Evolutionary conservation across 2,329 filamentous ascomycete species (phyloP).

Genomic region (Phoma herbarum): DNA sequence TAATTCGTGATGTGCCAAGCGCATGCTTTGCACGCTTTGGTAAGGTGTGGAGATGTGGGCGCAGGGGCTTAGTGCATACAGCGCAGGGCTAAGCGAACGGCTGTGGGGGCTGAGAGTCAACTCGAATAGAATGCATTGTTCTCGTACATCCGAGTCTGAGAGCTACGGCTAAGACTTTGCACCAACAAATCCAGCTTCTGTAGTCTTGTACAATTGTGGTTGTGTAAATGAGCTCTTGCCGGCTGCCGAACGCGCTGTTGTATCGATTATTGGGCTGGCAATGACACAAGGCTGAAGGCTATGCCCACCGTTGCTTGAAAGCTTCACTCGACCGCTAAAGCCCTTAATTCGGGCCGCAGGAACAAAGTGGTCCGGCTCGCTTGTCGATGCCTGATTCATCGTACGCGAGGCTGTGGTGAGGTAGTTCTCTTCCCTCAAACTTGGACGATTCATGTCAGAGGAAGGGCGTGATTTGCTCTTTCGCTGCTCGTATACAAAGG

Average conservation of each 20-base stretch:
- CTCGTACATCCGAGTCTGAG: neutral
- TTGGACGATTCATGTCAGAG: neutral
- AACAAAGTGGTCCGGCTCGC: slow-evolving; percentile 11
- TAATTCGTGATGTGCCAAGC: slow-evolving; percentile 31
- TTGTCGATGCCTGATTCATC: slow-evolving; percentile 15
- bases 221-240: neutral
- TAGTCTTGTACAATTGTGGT: neutral
- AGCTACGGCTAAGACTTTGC: neutral
- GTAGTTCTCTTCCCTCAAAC: slow-evolving; percentile 10
- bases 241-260: neutral
- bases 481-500: neutral
- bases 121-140: slow-evolving; percentile 6
- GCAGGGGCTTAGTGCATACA: slow-evolving; percentile 18
- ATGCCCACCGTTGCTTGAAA: slow-evolving; percentile 2
- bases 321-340: slow-evolving; percentile 13
- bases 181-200: neutral
- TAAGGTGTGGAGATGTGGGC: slow-evolving; percentile 18
- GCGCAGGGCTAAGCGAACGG: slow-evolving; percentile 27
- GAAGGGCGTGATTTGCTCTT: slow-evolving; percentile 10
- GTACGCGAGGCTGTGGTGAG: slow-evolving; percentile 10
- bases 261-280: neutral
- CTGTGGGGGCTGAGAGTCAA: slow-evolving; percentile 10
- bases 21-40: slow-evolving; percentile 25
- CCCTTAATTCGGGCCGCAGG: slow-evolving; percentile 14
- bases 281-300: slow-evolving; percentile 10